Percentiles rank a stretch among this genome's conserved stretches.
These are phyloP conservation scores for Cucurbita argyrosperma DNA, from an alignment of 306 rosid genomes.

Conservation along the genomic window DNA sequence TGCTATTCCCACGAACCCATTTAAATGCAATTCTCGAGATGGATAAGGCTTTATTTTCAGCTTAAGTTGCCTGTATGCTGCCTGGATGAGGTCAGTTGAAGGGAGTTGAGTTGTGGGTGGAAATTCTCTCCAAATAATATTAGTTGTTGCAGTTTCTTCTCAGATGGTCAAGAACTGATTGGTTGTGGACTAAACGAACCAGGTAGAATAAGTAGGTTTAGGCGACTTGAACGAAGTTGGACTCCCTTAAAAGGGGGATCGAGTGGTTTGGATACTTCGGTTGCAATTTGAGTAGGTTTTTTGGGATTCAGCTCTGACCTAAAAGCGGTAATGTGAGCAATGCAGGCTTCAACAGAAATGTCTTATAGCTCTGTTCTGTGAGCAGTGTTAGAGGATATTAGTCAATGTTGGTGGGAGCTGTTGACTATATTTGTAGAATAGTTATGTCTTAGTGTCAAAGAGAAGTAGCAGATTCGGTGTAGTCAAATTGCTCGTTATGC, in stretches of 20 bases:
- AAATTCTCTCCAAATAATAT: not conserved
- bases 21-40: conserved; percentile 42
- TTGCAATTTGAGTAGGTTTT: not conserved
- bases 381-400: not conserved
- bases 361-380: not conserved
- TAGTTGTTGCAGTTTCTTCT: not conserved
- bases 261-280: not conserved
- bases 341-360: not conserved
- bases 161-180: not conserved
- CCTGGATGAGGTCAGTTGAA: not conserved
- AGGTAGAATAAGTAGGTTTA: not conserved
- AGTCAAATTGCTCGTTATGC: not conserved
- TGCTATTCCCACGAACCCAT: conserved; percentile 63
- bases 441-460: not conserved
- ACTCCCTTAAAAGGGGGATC: not conserved
- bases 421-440: not conserved
- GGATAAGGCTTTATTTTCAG: conserved; percentile 34
- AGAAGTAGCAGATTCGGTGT: not conserved
- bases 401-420: not conserved
- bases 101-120: not conserved
- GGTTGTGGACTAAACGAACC: not conserved
- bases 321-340: not conserved
- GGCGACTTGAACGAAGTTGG: not conserved
- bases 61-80: not conserved
- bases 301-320: not conserved